Base-by-base conservation (phyloP, 2,329 filamentous ascomycete species). In the Elsinoe australis region DNA sequence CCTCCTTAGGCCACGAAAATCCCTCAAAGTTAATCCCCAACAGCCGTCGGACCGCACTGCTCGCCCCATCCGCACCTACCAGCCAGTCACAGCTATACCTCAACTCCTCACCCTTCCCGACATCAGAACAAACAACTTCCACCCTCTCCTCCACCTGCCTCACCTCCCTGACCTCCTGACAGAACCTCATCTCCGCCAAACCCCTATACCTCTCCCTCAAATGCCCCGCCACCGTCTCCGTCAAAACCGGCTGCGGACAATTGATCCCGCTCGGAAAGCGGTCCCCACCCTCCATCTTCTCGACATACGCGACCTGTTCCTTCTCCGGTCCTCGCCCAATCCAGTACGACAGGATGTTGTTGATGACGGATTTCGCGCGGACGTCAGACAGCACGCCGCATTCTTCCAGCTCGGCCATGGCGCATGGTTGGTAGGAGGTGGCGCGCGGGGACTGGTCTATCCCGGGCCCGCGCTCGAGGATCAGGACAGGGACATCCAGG, bases 381-480 rank as follows among this genome's bases (percentile, higher is more conserved):
- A 42, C 24, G 9, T 42, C 38, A 2, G 26, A 10, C 38, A 42
- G 21, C 5, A 42, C 24, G n/a, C 36, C 36, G 7, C 19, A 19
- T 15, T 41, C 36, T 24, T 41, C 21, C 5, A 41, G 10, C 36
- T 41, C 36, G 14, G 39, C 39, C 39, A 44, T 44, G n/a, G 26
- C 39, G 12, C 39, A 44, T 44, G 39, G 39, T 15, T 44, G 39
- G 22, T 44, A 44, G 24, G 39, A 44, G 9, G 39, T 44, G 5
- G 39, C 39, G 2, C 39, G 21, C n/a, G 39, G 39, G 5, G 39
- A 44, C 39, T 44, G 39, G 22, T 44, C 39, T 24, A 44, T 44
- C 3, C 39, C 39, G 7, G 14, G 14, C 6, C 39, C 39, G 6
- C 39, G 12, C 18, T 44, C 39, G n/a, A 44, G 22, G 4, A 44